These are phyloP conservation scores for Glutinoglossum americanum DNA, from an alignment of 495 filamentous ascomycete genomes.

Conservation along the genomic window DNA sequence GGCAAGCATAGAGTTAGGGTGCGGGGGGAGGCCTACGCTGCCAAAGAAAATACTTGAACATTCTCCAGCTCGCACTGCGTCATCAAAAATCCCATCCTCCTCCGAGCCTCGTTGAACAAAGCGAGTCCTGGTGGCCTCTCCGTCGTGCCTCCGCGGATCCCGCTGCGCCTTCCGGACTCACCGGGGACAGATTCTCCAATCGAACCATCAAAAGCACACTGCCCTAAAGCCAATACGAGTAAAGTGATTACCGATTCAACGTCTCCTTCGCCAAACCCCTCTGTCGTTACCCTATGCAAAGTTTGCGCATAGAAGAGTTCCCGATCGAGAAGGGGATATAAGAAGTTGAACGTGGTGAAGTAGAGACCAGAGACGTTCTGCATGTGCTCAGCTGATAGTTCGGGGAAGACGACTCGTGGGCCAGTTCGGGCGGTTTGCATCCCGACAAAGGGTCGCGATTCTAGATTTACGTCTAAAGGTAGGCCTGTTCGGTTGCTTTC, in stretches of 20 bases:
- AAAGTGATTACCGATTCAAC: conserved; percentile 27
- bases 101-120: conserved; percentile 37
- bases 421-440: conserved; percentile 2
- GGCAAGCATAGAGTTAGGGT: neutral
- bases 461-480: conserved; percentile 6
- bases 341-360: conserved; percentile 32
- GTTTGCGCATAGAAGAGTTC: conserved; percentile 27
- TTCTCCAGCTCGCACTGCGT: conserved; percentile 33
- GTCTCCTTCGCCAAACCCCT: conserved; percentile 27
- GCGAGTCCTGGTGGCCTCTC: conserved; percentile 31
- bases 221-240: conserved; percentile 34
- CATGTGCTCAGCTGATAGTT: conserved; percentile 27
- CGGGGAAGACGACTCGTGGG: conserved; percentile 12
- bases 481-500: conserved; percentile 17
- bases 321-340: conserved; percentile 32
- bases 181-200: conserved; percentile 22
- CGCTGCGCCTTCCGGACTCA: conserved; percentile 25
- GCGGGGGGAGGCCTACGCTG: conserved; percentile 20
- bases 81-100: conserved; percentile 32
- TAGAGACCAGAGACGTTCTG: conserved; percentile 26
- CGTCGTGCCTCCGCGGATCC: conserved; percentile 27
- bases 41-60: conserved; percentile 31
- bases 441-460: neutral
- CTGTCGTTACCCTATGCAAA: conserved; percentile 22
- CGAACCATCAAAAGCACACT: conserved; percentile 27